Evolutionary conservation across 108 stramenopile species (phyloP).

Genomic region (Fistulifera solaris): DNA sequence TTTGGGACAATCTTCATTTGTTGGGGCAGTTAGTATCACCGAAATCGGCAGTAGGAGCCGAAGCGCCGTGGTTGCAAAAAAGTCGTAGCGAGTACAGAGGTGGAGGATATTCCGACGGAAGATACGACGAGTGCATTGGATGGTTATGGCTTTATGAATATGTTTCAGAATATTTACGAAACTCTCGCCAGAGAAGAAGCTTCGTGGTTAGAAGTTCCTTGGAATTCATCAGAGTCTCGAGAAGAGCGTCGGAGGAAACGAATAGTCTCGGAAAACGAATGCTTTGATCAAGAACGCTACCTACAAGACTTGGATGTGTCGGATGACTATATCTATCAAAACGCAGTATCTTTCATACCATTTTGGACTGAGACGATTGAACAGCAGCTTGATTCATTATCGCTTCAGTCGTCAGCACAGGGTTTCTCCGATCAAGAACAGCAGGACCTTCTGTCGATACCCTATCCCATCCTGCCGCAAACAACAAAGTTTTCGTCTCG

Average conservation of each 20-base stretch:
- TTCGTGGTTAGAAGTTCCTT: constrained; percentile 37
- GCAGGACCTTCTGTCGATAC: constrained; percentile 50
- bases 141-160: constrained; percentile 61
- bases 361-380: constrained; percentile 43
- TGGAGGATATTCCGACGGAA: not conserved
- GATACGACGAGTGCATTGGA: not conserved
- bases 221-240: not conserved
- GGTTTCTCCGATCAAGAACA: constrained; percentile 51
- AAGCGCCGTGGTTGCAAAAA: constrained; percentile 32
- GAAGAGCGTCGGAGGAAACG: constrained; percentile 38
- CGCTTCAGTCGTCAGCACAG: constrained; percentile 4
- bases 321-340: constrained; percentile 28
- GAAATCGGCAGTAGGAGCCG: constrained; percentile 1
- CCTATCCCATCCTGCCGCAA: constrained; percentile 37
- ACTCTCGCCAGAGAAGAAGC: constrained; percentile 68
- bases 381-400: constrained; percentile 6
- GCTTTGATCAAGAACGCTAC: constrained; percentile 75
- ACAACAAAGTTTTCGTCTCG: not conserved
- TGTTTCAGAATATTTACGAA: constrained; percentile 67
- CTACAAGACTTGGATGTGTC: constrained; percentile 49
- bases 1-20: constrained; percentile 70
- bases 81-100: constrained; percentile 9
- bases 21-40: constrained; percentile 46
- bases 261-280: constrained; percentile 46
- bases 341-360: constrained; percentile 52